Conservation (phyloP, 768 basidiomycete species). For the Trametes cingulata region DNA sequence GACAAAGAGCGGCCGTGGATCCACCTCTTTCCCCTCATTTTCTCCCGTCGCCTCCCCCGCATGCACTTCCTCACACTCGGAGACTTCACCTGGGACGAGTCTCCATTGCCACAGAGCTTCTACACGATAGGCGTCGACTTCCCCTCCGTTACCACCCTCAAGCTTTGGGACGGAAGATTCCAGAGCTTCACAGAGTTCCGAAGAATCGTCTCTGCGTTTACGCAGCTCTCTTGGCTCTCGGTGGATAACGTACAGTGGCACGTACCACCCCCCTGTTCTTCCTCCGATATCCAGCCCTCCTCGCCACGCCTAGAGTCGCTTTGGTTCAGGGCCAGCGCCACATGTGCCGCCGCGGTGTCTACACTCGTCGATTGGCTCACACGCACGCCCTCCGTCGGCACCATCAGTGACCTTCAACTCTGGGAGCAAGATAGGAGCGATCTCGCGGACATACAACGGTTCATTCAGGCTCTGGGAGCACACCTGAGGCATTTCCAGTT, state of each 20-base stretch:
- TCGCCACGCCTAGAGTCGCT: not conserved
- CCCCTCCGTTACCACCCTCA: conserved; percentile 3
- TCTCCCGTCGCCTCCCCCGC: not conserved
- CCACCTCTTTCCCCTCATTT: conserved; percentile 8
- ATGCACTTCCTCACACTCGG: not conserved
- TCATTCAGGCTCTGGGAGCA: not conserved
- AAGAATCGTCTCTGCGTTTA: not conserved
- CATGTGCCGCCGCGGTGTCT: not conserved
- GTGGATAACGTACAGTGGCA: conserved; percentile 4
- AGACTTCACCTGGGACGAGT: not conserved
- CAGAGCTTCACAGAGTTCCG: conserved; percentile 7
- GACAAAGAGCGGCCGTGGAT: conserved; percentile 12
- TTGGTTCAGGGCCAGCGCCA: conserved; percentile 12
- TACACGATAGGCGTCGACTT: not conserved
- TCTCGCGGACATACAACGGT: not conserved
- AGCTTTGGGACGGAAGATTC: conserved; percentile 7
- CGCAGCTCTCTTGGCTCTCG: not conserved
- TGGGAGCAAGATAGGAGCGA: not conserved
- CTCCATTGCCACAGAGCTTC: not conserved
- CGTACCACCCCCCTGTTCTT: not conserved
- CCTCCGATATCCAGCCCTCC: not conserved
- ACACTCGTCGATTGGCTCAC: conserved; percentile 13
- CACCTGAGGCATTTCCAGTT: conserved; percentile 7
- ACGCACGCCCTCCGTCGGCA: not conserved
- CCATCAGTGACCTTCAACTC: conserved; percentile 7